phyloP scores from a whole-genome alignment of 2,329 filamentous ascomycete genomes.

The Microdochium nivale region DNA sequence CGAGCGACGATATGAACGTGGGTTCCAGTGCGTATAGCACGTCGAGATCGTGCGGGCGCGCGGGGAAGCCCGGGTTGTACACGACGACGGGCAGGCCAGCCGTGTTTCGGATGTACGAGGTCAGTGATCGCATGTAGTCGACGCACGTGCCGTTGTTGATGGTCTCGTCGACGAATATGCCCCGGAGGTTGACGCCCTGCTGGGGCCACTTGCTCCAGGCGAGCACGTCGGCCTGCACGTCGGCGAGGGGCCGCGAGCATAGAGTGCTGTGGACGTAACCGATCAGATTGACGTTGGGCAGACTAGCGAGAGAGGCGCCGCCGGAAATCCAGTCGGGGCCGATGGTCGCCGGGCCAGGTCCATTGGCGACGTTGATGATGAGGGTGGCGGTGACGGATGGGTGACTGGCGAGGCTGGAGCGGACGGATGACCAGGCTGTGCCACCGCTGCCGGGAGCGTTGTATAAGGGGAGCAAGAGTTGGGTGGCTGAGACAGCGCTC shows the following conservation, averaged over 20 bases:
- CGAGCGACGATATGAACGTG: not conserved
- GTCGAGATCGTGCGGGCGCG: not conserved
- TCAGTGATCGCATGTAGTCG: constrained; percentile 1
- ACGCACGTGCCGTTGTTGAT: not conserved
- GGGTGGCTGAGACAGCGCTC: too few species aligned
- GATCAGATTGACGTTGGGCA: not conserved
- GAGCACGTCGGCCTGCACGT: constrained; percentile 1
- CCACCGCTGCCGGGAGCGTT: constrained; percentile 1
- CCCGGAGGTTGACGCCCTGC: too few species aligned
- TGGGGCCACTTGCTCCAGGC: constrained; percentile 2
- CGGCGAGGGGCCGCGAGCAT: not conserved
- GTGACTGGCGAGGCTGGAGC: not conserved
- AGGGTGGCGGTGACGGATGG: constrained; percentile 1
- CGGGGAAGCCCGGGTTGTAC: constrained; percentile 3
- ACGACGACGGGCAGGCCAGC: constrained; percentile 1
- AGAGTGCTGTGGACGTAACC: not conserved
- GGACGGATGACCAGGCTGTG: constrained; percentile 1
- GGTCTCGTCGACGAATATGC: constrained; percentile 5
- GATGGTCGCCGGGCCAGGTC: not conserved
- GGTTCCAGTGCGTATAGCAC: constrained; percentile 1
- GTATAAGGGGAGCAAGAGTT: constrained; percentile 3
- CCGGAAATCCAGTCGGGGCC: constrained; percentile 1
- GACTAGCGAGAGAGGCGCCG: not conserved
- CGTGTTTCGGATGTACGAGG: not conserved
- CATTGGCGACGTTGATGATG: constrained; percentile 2